These are phyloP conservation scores for Eleusine indica DNA, from an alignment of 176 grass and related monocot species.

Conservation along the genomic window DNA sequence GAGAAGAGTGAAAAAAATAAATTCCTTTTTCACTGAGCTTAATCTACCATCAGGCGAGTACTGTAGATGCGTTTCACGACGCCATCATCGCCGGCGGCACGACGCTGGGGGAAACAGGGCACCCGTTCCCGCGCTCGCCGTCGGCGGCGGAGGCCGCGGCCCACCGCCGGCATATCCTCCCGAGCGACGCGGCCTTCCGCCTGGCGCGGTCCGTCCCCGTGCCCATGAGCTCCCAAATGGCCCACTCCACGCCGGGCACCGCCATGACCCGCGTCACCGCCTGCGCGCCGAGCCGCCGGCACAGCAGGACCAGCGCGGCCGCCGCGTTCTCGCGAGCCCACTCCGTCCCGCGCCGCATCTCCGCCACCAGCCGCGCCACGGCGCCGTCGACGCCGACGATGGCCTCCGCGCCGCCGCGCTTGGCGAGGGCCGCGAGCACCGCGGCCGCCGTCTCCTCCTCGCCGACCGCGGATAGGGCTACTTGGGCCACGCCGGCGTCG, in stretches of 20 bases:
- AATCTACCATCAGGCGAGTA: slow-evolving; percentile 2
- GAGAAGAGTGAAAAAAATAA: not conserved
- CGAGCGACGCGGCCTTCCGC: slow-evolving; percentile 86
- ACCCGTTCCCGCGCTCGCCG: slow-evolving; percentile 49
- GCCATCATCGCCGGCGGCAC: slow-evolving; percentile 63
- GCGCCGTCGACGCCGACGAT: slow-evolving; percentile 52
- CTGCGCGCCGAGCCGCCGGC: slow-evolving; percentile 58
- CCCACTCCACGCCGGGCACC: slow-evolving; percentile 84
- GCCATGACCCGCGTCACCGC: slow-evolving; percentile 69
- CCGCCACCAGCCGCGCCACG: slow-evolving; percentile 55
- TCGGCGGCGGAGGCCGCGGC: slow-evolving; percentile 57
- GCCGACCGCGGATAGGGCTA: slow-evolving; percentile 49
- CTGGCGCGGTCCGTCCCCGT: slow-evolving; percentile 79
- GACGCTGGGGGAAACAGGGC: slow-evolving; percentile 49
- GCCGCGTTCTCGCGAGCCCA: slow-evolving; percentile 69
- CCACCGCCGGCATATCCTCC: slow-evolving; percentile 87
- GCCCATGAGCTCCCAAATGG: slow-evolving; percentile 98
- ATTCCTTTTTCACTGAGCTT: not conserved
- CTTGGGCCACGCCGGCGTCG: slow-evolving; percentile 63
- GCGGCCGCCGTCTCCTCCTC: slow-evolving; percentile 73
- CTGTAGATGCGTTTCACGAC: not conserved
- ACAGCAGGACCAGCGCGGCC: slow-evolving; percentile 77
- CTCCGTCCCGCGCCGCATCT: slow-evolving; percentile 75
- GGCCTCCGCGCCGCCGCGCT: slow-evolving; percentile 83
- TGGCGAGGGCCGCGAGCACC: slow-evolving; percentile 68